These are phyloP conservation scores for Pythium dissotocum DNA, from an alignment of 352 stramenopile species.

Conservation along the genomic window DNA sequence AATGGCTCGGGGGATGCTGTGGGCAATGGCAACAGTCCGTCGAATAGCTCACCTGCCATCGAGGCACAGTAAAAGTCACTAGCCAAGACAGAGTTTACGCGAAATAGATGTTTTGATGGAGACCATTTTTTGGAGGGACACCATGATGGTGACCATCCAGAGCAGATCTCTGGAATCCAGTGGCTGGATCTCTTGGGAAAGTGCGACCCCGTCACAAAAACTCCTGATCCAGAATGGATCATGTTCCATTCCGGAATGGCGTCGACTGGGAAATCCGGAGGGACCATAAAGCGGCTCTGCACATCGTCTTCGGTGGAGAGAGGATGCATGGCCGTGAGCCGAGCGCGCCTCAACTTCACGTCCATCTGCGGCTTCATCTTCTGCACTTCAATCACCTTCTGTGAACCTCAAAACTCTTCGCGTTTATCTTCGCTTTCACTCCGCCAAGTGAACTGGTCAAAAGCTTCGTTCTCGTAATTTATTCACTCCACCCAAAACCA, in stretches of 20 bases:
- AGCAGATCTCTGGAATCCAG: background rate
- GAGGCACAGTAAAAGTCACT: background rate
- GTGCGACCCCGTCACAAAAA: background rate
- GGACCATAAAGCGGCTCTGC: too few species aligned
- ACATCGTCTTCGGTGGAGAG: background rate
- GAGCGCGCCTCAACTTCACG: background rate
- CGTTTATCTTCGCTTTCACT: background rate
- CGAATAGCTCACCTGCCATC: background rate
- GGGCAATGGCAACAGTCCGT: background rate
- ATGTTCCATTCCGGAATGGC: too few species aligned
- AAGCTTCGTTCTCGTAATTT: background rate
- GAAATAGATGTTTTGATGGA: background rate
- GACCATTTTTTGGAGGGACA: background rate
- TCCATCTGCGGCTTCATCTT: background rate
- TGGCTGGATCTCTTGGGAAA: constrained; percentile 1
- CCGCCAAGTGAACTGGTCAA: background rate
- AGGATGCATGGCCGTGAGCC: background rate
- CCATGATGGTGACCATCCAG: background rate
- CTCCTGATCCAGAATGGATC: too few species aligned
- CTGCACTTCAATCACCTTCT: background rate
- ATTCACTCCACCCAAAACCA: background rate
- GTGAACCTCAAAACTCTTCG: background rate
- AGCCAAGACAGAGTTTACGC: background rate
- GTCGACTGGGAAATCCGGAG: too few species aligned
- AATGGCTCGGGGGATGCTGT: background rate